Evolutionary conservation across 140 eudicot species (phyloP).

Genomic region (Ambrosia hybrid): DNA sequence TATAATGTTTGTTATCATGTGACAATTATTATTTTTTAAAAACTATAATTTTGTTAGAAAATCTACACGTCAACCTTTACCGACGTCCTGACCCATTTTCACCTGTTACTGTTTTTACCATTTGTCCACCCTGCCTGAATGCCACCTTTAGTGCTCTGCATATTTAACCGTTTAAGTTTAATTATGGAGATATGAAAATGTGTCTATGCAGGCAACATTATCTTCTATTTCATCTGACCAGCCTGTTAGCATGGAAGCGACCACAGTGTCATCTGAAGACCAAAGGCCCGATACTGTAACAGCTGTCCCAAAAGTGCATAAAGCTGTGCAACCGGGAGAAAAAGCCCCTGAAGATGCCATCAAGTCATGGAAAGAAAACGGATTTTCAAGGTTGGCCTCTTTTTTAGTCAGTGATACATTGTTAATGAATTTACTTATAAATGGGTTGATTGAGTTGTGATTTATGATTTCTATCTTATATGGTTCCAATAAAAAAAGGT

Average conservation of each 20-base stretch:
- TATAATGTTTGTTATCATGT: background rate
- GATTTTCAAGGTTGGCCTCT: conserved; percentile 72
- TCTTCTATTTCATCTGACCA: conserved; percentile 32
- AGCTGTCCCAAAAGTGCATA: conserved; percentile 36
- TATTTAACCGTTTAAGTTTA: background rate
- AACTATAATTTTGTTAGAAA: background rate
- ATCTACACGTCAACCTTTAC: background rate
- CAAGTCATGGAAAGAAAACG: conserved; percentile 76
- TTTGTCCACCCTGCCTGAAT: background rate
- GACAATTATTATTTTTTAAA: background rate
- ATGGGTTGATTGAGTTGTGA: background rate
- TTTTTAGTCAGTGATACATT: background rate
- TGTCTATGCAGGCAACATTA: conserved; percentile 35
- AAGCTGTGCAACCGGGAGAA: conserved; percentile 72
- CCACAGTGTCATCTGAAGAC: conserved; percentile 16
- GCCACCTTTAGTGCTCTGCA: no score
- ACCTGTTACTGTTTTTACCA: background rate
- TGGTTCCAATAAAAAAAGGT: background rate
- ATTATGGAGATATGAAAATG: conserved; percentile 9
- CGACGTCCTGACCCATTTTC: background rate
- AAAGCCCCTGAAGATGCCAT: conserved; percentile 66
- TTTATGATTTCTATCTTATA: background rate
- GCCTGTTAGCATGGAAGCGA: conserved; percentile 48
- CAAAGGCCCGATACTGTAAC: conserved; percentile 3
- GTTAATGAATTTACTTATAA: background rate